A percentile compares a stretch with the other conserved stretches of the same genome.
Conservation (phyloP, 192 early-diverging fungal genomes). For the Coemansia sp. region DNA sequence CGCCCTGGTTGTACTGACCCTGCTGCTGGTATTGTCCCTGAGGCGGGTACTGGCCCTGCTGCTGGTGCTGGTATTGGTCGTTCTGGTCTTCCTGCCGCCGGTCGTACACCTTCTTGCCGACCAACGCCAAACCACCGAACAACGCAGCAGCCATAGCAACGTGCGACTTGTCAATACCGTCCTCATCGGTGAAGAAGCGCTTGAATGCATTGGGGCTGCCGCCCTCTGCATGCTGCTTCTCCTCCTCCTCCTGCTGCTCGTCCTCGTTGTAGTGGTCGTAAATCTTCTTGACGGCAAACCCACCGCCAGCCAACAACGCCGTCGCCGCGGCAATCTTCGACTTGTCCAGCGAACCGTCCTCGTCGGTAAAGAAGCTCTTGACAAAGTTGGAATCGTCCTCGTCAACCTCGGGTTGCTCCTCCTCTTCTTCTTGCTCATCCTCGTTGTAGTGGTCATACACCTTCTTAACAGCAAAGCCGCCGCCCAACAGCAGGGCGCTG, state of each 20-base stretch:
- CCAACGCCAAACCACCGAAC: constrained; percentile 10
- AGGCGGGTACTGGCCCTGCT: background rate
- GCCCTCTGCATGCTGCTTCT: constrained; percentile 6
- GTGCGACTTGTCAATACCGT: constrained; percentile 34
- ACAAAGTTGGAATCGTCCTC: constrained; percentile 10
- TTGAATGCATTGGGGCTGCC: constrained; percentile 12
- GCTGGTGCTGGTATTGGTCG: constrained; percentile 10
- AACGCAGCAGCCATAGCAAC: constrained; percentile 19
- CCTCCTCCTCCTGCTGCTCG: constrained; percentile 8
- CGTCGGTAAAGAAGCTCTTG: constrained; percentile 21
- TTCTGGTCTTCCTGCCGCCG: constrained; percentile 12
- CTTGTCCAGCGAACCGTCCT: constrained; percentile 23
- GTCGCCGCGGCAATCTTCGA: constrained; percentile 12
- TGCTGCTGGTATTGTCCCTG: background rate
- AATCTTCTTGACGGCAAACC: constrained; percentile 15
- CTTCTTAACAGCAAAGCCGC: constrained; percentile 19
- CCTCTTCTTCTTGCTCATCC: constrained; percentile 8
- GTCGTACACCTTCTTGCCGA: constrained; percentile 31
- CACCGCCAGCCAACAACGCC: constrained; percentile 6
- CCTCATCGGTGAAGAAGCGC: constrained; percentile 27
- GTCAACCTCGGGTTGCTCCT: constrained; percentile 8
- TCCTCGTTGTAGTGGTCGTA: constrained; percentile 20
- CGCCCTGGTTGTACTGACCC: background rate
- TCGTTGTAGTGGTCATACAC: constrained; percentile 8
- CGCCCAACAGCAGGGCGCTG: constrained; percentile 7